A percentile compares a stretch with the other conserved stretches of the same genome.
These are phyloP conservation scores for Cladosporium sp. DNA, from an alignment of 2,329 filamentous ascomycete genomes.

Conservation along the genomic window DNA sequence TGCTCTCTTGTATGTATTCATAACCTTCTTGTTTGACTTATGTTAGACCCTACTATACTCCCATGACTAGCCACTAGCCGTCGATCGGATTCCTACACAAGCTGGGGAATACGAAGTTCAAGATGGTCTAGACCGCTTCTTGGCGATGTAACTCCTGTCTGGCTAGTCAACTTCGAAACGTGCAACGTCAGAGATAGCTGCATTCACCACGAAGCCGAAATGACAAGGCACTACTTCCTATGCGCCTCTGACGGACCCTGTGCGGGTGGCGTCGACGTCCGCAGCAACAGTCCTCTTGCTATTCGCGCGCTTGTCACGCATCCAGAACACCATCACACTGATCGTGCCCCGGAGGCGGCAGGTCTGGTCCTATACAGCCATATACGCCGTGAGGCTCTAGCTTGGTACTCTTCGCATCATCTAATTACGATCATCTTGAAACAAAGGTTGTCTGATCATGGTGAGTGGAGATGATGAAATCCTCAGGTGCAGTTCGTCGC, in stretches of 20 bases:
- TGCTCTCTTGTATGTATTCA: not conserved
- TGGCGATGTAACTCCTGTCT: conserved; percentile 10
- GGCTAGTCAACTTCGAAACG: conserved; percentile 21
- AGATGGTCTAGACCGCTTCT: conserved; percentile 15
- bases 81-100: conserved; percentile 14
- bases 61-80: not conserved
- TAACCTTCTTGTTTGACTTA: not conserved
- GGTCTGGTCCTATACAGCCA: not conserved
- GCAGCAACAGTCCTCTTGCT: not conserved
- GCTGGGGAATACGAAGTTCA: conserved; percentile 10
- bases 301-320: conserved; percentile 12
- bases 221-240: conserved; percentile 12
- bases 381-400: conserved; percentile 4
- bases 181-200: conserved; percentile 18
- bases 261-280: conserved; percentile 2
- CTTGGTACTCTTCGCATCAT: not conserved
- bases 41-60: not conserved
- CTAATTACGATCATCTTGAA: not conserved
- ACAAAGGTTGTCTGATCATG: conserved; percentile 6
- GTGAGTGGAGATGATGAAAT: not conserved
- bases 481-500: not conserved
- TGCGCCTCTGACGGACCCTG: conserved; percentile 9
- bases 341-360: conserved; percentile 2
- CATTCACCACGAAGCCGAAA: conserved; percentile 11
- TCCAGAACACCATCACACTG: conserved; percentile 7